Percentiles rank a stretch among this genome's conserved stretches.
These are phyloP conservation scores for Agastache rugosa DNA, from an alignment of 257 asterid species.

Conservation along the genomic window DNA sequence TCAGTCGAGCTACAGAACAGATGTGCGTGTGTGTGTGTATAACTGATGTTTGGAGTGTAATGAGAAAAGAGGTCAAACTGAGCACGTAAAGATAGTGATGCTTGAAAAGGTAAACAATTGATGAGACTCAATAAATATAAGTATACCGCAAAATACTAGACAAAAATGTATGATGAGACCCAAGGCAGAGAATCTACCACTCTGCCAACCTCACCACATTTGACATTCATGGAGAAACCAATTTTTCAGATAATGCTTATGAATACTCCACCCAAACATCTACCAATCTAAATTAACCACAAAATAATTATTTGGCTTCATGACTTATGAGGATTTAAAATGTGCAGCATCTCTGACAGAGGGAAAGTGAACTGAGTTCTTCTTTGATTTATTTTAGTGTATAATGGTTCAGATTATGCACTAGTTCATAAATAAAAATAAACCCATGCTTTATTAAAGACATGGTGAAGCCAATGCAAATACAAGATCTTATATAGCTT, in stretches of 20 bases:
- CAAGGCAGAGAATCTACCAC: neutral
- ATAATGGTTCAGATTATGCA: neutral
- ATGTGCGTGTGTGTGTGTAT: neutral
- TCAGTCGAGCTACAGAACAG: slow-evolving; percentile 14
- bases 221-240: neutral
- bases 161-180: slow-evolving; percentile 1
- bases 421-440: slow-evolving; percentile 4
- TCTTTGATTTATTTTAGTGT: neutral
- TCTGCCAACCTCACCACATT: slow-evolving; percentile 4
- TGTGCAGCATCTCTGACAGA: slow-evolving; percentile 13
- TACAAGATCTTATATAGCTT: neutral
- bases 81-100: slow-evolving; percentile 3
- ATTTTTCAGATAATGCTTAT: neutral
- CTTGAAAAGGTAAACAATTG: slow-evolving; percentile 17
- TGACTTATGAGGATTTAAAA: neutral
- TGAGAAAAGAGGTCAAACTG: slow-evolving; percentile 24
- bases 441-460: neutral
- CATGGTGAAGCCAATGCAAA: slow-evolving; percentile 6
- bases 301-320: neutral
- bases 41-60: slow-evolving; percentile 21
- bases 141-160: neutral
- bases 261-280: neutral
- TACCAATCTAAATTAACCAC: neutral
- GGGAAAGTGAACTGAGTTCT: neutral
- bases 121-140: slow-evolving; percentile 18